Base-by-base conservation (phyloP, 31 red algal species). In the Odonthalia washingtoniensis region DNA sequence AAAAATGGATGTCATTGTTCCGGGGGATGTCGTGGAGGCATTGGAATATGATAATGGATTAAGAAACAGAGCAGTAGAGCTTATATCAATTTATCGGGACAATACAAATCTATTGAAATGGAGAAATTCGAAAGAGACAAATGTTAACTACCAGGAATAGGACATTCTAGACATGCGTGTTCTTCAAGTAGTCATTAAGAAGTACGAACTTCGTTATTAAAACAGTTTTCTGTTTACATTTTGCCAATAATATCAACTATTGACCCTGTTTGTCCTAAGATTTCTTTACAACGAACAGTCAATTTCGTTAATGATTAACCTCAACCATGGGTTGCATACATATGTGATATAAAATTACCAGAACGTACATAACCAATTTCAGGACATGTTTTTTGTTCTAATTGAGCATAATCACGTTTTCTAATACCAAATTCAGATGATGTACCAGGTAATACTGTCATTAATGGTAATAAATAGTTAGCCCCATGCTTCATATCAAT, bases 151-250 rank as follows among this genome's bases (percentile, higher is more conserved):
- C 93, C 82, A 43, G 89, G 85, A 36, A 99, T 83, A 16, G 89
- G 72, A 5, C 89, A 81, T 61, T 99, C 97, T 9, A 97, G 72
- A 4, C 92, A 88, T 49, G 97, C 89, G 66, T 85, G 86, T 52
- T 96, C 95, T 65, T 99, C 97, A 31, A 97, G 83, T n/a, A 99
- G 83, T 4, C 96, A 81, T 74, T 99, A 92, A 57, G 85, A 84
- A 40, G 97, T 52, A 37, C 95, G 84, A 2, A 92, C 92, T 68
- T 94, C 88, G 83, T 97, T 96, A 65, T 76, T 78, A 34, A 91
- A 63, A 70, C 90, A 53, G 21, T 80, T 74, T 40, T 99, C 97
- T 5, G 88, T 79, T 17, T 97, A 75, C 14, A 99, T 84, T 57
- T 97, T 92, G 30, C 84, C 73, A 37, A 97, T 32, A 39, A 99